These are phyloP conservation scores for Thraustochytrium aureum DNA, from an alignment of 352 stramenopile species.

Conservation along the genomic window DNA sequence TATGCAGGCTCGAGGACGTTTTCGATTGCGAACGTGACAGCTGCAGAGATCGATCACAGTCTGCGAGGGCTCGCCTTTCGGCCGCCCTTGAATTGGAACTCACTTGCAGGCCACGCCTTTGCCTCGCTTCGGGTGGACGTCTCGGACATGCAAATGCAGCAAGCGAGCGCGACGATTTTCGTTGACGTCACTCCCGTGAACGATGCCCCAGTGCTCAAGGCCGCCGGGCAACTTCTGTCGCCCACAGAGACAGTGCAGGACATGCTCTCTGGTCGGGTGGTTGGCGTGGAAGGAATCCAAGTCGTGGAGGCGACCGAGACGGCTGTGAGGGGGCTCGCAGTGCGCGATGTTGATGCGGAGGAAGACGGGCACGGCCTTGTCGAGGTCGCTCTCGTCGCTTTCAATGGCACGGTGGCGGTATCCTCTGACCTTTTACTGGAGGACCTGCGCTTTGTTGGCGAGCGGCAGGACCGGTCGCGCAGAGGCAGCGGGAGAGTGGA, in stretches of 20 bases:
- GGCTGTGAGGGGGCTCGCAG: background rate
- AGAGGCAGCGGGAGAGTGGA: too few relatives aligned
- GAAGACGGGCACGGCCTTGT: background rate
- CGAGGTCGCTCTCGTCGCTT: background rate
- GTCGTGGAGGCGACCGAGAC: background rate
- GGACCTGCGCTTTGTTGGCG: background rate
- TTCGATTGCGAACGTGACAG: too few relatives aligned
- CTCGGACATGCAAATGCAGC: background rate
- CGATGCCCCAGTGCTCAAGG: background rate
- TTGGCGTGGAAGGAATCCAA: background rate
- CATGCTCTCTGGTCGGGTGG: background rate
- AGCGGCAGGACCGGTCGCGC: background rate
- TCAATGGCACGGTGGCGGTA: background rate
- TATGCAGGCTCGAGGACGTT: too few relatives aligned
- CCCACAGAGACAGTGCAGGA: background rate
- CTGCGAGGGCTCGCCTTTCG: too few relatives aligned
- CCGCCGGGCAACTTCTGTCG: background rate
- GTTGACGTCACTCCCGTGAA: background rate
- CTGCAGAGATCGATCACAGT: too few relatives aligned
- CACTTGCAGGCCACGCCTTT: background rate
- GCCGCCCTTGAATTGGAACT: conserved; percentile 29
- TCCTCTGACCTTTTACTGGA: background rate
- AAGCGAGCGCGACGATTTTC: background rate
- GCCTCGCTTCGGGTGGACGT: background rate
- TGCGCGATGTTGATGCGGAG: conserved; percentile 13